phyloP scores from a whole-genome alignment of 495 filamentous ascomycete species.

The Paragyromitra xinjiangensis region DNA sequence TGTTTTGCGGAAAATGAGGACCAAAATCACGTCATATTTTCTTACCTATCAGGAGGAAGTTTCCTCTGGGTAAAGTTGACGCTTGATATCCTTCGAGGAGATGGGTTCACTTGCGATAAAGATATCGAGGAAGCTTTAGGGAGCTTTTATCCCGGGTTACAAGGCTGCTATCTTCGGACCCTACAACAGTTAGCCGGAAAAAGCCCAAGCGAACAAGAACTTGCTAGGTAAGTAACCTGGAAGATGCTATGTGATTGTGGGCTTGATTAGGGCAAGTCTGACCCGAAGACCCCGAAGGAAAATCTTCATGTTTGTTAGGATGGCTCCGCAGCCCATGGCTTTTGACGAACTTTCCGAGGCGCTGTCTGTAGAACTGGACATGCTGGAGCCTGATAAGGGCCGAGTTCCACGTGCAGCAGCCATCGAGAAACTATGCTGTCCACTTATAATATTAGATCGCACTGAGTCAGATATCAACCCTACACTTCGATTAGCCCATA shows the following conservation, averaged over 20 bases:
- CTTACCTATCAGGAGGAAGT: constrained; percentile 54
- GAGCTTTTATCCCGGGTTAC: constrained; percentile 55
- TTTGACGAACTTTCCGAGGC: constrained; percentile 49
- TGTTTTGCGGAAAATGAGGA: constrained; percentile 24
- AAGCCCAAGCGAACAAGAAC: constrained; percentile 41
- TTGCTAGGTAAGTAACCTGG: constrained; percentile 44
- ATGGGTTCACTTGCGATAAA: constrained; percentile 43
- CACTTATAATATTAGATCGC: constrained; percentile 47
- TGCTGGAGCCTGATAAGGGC: constrained; percentile 19
- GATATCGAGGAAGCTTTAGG: constrained; percentile 53
- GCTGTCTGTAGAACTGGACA: constrained; percentile 41
- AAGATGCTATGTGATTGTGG: neutral
- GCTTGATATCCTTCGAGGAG: constrained; percentile 44
- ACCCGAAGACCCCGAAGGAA: constrained; percentile 17
- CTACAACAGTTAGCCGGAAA: constrained; percentile 45
- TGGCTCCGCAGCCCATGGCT: constrained; percentile 48
- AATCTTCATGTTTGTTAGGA: constrained; percentile 54
- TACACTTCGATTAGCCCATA: constrained; percentile 53
- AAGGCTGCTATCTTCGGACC: constrained; percentile 53
- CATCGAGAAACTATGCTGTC: constrained; percentile 46
- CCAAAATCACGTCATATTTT: constrained; percentile 31
- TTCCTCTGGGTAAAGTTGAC: constrained; percentile 56
- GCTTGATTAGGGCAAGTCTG: neutral
- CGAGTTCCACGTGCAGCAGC: constrained; percentile 42
- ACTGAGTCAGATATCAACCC: constrained; percentile 47